phyloP scores from a whole-genome alignment of 129 eudicot genomes.

The Ambrosia artemisiifolia region DNA sequence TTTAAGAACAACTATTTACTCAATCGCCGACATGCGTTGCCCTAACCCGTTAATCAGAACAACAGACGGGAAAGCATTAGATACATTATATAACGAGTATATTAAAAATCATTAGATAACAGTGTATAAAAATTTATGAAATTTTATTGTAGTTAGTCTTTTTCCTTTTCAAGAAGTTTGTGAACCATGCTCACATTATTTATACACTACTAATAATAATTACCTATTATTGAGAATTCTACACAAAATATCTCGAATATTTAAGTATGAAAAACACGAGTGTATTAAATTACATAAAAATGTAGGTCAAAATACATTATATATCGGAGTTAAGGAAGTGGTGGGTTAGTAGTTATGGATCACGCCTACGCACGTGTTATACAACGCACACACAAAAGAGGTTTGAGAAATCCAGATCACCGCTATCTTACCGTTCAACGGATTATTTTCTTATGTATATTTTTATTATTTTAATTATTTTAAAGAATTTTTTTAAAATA shows the following conservation, averaged over 20 bases:
- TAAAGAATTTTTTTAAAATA: not conserved
- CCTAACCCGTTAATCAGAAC: no score
- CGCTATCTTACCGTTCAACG: not conserved
- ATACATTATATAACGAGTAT: no score
- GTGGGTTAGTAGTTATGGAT: constrained; percentile 4
- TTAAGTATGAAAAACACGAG: not conserved
- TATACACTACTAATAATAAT: no score
- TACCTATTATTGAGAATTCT: not conserved
- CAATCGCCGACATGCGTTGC: no score
- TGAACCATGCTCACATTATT: no score
- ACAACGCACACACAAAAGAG: not conserved
- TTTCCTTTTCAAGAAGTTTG: no score
- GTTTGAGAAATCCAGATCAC: not conserved
- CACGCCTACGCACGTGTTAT: not conserved
- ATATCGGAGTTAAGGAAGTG: not conserved
- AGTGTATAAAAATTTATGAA: no score
- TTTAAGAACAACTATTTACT: no score
- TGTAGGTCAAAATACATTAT: not conserved
- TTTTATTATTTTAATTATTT: not conserved
- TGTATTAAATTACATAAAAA: not conserved
- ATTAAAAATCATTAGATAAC: no score
- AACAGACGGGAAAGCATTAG: no score
- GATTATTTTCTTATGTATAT: not conserved
- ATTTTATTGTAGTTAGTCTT: no score
- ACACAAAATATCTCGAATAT: not conserved